A percentile compares a stretch with the other conserved stretches of the same genome.
Evolutionary conservation across 371 early-diverging fungal genomes (phyloP).

Genomic region (Rozella allomycis): DNA sequence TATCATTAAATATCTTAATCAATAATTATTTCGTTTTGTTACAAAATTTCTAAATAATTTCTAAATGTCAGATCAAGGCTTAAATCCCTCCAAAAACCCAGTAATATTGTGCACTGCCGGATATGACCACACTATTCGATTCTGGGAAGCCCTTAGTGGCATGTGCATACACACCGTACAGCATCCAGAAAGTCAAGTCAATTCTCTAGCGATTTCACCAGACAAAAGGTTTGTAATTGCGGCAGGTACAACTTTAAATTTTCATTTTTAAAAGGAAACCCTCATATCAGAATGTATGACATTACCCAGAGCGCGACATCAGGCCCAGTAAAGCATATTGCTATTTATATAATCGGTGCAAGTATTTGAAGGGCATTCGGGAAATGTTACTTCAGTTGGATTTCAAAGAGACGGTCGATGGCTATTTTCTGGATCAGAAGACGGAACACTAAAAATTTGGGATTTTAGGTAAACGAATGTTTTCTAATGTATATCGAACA

Average conservation of each 20-base stretch:
- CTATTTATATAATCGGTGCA: background rate
- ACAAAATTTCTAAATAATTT: no score
- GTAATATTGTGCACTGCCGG: conserved; percentile 83
- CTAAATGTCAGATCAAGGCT: no score
- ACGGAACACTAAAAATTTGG: conserved; percentile 78
- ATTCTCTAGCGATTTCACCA: conserved; percentile 71
- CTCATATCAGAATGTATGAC: conserved; percentile 60
- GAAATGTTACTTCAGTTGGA: conserved; percentile 75
- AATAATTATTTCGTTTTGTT: no score
- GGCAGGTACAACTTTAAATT: conserved; percentile 38
- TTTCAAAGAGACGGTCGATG: conserved; percentile 78
- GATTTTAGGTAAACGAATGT: conserved; percentile 29
- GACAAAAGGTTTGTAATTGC: conserved; percentile 81
- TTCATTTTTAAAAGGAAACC: conserved; percentile 30
- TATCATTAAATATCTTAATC: no score
- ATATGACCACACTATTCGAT: conserved; percentile 87
- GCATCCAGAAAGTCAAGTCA: conserved; percentile 88
- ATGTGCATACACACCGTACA: conserved; percentile 81
- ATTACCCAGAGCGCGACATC: conserved; percentile 44
- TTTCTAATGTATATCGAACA: conserved; percentile 15
- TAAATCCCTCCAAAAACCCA: no score
- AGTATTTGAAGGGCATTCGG: conserved; percentile 58
- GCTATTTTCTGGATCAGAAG: conserved; percentile 82
- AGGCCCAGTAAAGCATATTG: conserved; percentile 34
- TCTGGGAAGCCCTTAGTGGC: conserved; percentile 64